Base-by-base conservation (phyloP, 768 basidiomycete species). In the Collybia nuda region DNA sequence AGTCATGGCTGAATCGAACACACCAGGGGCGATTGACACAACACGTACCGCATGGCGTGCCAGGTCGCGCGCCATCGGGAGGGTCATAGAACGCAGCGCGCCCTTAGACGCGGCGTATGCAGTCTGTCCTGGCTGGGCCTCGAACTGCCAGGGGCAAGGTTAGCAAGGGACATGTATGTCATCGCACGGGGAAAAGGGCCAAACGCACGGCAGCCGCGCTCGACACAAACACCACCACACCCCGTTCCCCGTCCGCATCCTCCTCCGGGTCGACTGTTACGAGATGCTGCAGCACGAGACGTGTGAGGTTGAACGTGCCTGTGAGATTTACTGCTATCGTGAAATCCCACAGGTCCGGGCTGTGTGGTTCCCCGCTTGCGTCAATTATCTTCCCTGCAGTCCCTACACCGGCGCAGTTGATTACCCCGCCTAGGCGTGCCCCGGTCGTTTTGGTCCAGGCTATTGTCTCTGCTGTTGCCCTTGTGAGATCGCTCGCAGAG, bases 41-140 rank as follows among this genome's bases (percentile, higher is more conserved):
- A 83, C 82, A 50, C 80, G 76, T 21, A 81, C 65, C 38, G 73
- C 76, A 54, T 81, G 73, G 5, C 76, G 67, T 0, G 77, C 69
- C 2, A 85, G 71, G 56, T 85, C 84, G 28, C 82, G 73, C 3
- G 84, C 79, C 73, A 84, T 75, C 3, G 83, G 83, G 3, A 84
- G 71, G 1, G 81, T 77, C 77, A 85, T 78, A 2, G 82, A 79
- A 18, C 67, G 67, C 5, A 85, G 55, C 0, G 77, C 84, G 19
- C 82, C 84, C 63, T 85, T 85, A 1, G 74, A 70, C 8, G 79
- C 80, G 0, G 80, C 61, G 55, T 85, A 85, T 0, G 81, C 82
- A 0, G 72, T 70, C 57, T 83, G 84, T 2, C 81, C 81, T 0
- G 78, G 73, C 51, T 81, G 80, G 3, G 79, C 80, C 62, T 82